Evolutionary conservation across 1,284 basidiomycete genomes (phyloP).

Genomic region (Fomitopsis pinicola): DNA sequence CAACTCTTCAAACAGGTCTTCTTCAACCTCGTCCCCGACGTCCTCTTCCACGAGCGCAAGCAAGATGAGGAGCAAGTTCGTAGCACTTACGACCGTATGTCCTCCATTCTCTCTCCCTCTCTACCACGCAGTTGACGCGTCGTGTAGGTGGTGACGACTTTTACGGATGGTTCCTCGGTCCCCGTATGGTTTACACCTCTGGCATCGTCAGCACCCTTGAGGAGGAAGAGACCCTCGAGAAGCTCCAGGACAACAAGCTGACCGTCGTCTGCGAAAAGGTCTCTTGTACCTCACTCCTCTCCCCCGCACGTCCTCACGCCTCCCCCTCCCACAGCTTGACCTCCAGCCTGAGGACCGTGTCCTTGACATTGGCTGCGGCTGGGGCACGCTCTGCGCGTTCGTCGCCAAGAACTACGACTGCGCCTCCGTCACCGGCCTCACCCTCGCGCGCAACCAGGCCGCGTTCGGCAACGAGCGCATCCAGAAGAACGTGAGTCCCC

Average conservation of each 20-base stretch:
- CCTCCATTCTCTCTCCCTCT: constrained; percentile 13
- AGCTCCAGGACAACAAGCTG: constrained; percentile 98
- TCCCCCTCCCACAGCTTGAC: constrained; percentile 46
- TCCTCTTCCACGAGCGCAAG: constrained; percentile 83
- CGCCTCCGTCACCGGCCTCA: constrained; percentile 89
- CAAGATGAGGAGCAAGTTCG: constrained; percentile 97
- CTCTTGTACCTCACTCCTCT: neutral
- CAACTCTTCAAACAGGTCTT: constrained; percentile 96
- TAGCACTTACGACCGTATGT: constrained; percentile 91
- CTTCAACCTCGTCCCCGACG: constrained; percentile 85
- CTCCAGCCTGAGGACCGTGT: constrained; percentile 78
- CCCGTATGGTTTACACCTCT: constrained; percentile 97
- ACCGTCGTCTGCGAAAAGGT: constrained; percentile 89
- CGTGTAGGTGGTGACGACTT: constrained; percentile 82
- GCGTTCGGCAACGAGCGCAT: constrained; percentile 92
- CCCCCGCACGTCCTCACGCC: neutral
- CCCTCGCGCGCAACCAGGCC: constrained; percentile 88
- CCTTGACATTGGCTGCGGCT: constrained; percentile 95
- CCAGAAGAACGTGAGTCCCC: constrained; percentile 62
- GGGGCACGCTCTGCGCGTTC: constrained; percentile 94
- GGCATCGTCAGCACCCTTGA: constrained; percentile 82
- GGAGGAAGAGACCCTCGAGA: constrained; percentile 83
- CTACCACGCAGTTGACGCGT: constrained; percentile 12
- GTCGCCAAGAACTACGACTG: constrained; percentile 97
- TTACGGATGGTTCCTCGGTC: constrained; percentile 92